Percentiles rank a stretch among this genome's conserved stretches.
Conservation (phyloP, 768 basidiomycete genomes). For the Xanthoconium stramineum region DNA sequence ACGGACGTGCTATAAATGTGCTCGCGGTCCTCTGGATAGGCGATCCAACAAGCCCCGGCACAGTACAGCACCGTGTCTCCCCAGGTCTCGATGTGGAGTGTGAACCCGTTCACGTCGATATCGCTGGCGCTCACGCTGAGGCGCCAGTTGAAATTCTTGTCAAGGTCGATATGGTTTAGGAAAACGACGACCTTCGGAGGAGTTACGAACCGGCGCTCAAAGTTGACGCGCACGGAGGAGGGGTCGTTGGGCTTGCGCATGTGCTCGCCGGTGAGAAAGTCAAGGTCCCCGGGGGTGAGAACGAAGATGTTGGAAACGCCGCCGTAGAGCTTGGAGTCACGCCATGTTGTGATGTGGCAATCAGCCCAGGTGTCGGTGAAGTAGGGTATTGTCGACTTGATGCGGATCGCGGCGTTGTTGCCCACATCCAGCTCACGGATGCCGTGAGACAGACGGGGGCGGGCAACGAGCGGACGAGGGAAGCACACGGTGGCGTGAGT, state of each 20-base stretch:
- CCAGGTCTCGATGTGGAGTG: slow-evolving; percentile 13
- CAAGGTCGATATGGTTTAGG: not conserved
- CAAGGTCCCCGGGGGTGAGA: slow-evolving; percentile 6
- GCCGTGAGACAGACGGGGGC: slow-evolving; percentile 19
- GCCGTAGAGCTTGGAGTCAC: not conserved
- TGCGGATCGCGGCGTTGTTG: slow-evolving; percentile 9
- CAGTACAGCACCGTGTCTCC: slow-evolving; percentile 2
- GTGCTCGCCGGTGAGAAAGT: slow-evolving; percentile 15
- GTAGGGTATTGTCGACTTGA: slow-evolving; percentile 5
- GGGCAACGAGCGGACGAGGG: slow-evolving; percentile 12
- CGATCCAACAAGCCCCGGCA: slow-evolving; percentile 15
- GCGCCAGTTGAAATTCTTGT: not conserved
- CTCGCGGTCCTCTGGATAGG: slow-evolving; percentile 19
- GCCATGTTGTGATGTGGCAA: slow-evolving; percentile 3
- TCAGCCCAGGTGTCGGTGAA: not conserved
- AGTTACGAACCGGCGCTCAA: not conserved
- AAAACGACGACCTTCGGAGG: not conserved
- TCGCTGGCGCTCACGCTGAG: slow-evolving; percentile 2
- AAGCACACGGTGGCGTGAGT: slow-evolving; percentile 9
- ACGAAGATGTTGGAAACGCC: not conserved
- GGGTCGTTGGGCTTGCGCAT: not conserved
- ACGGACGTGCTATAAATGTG: slow-evolving; percentile 16
- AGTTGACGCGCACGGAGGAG: not conserved
- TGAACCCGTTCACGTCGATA: slow-evolving; percentile 14
- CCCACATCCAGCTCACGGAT: slow-evolving; percentile 7